Evolutionary conservation across 139 green algal genomes (phyloP), one percentile per base, ranked within the genome.

Genomic region (Volvox africanus): DNA sequence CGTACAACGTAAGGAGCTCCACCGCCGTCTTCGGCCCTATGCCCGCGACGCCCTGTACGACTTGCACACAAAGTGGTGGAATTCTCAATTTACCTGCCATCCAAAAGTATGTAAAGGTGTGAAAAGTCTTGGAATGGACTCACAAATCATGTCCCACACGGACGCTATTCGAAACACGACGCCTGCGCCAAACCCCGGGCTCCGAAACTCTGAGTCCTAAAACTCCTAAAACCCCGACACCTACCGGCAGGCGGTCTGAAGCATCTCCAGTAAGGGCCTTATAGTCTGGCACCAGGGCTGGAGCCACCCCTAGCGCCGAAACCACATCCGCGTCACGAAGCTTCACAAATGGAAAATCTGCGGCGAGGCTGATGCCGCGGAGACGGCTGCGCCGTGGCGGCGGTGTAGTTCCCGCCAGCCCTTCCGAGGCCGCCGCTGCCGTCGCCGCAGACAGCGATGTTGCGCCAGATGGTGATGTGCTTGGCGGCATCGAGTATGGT

Each of bases 201-300:
- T 55, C 44, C 44, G 44, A 55, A 55, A 55, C 44, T 14, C 44
- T 14, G 44, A 55, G 44, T 5, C 44, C 44, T 55, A 14, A 14
- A 55, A 5, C 44, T 9, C 44, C 44, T 9, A 5, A n/a, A n/a
- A 5, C 44, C 44, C 9, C 44, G 44, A 55, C 19, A 26, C 85
- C 17, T 77, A 90, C 86, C 86, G 86, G 86, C 71, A 90, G 55
- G 0, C 32, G 11, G 86, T 90, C 86, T 19, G 86, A 90, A 44
- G 24, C 50, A 62, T 90, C 86, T 0, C 86, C 86, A 13, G 55
- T 83, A 0, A 90, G 71, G 21, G 86, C 86, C 86, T 69, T 83
- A 24, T 61, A 90, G 16, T 90, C 71, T 21, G 86, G 50, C 44
- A 83, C 73, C 86, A 32, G 86, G 6, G 18, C 30, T 20, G 86